Conservation (phyloP, 176 grass and related monocot species). For the barley (Hordeum vulgare) region DNA sequence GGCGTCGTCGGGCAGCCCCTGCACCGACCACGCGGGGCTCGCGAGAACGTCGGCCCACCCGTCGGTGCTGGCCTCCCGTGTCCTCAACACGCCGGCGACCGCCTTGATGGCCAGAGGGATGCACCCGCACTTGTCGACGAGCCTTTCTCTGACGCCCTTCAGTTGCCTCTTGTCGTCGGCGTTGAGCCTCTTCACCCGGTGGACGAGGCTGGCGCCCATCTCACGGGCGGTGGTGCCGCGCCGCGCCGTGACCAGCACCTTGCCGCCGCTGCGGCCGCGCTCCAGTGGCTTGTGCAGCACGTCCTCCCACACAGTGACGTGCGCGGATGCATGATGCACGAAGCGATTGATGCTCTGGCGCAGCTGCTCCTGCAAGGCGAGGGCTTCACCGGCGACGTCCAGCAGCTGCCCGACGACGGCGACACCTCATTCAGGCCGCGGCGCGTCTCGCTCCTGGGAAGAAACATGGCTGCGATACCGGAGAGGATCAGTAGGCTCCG, state of each 20-base stretch:
- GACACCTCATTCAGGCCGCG: slow-evolving; percentile 7
- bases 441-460: slow-evolving; percentile 29
- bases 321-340: slow-evolving; percentile 26
- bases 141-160: slow-evolving; percentile 21
- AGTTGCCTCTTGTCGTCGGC: slow-evolving; percentile 23
- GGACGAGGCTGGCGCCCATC: slow-evolving; percentile 39
- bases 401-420: not conserved
- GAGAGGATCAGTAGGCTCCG: too few relatives aligned
- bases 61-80: not conserved
- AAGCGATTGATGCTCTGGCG: slow-evolving; percentile 45
- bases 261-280: slow-evolving; percentile 34
- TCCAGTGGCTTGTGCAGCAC: slow-evolving; percentile 27
- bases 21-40: slow-evolving; percentile 38
- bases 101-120: slow-evolving; percentile 48
- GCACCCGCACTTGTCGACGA: slow-evolving; percentile 47
- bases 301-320: slow-evolving; percentile 39
- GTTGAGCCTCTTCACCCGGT: slow-evolving; percentile 35
- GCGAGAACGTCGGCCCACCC: slow-evolving; percentile 29
- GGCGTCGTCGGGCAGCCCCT: slow-evolving; percentile 37
- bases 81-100: slow-evolving; percentile 45
- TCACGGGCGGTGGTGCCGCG: slow-evolving; percentile 22
- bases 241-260: slow-evolving; percentile 47
- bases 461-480: slow-evolving; percentile 29
- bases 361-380: slow-evolving; percentile 43
- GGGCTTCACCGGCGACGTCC: slow-evolving; percentile 19